These are phyloP conservation scores for Saccharomyces hybrid DNA, from an alignment of 1,139 yeast species.

Conservation along the genomic window DNA sequence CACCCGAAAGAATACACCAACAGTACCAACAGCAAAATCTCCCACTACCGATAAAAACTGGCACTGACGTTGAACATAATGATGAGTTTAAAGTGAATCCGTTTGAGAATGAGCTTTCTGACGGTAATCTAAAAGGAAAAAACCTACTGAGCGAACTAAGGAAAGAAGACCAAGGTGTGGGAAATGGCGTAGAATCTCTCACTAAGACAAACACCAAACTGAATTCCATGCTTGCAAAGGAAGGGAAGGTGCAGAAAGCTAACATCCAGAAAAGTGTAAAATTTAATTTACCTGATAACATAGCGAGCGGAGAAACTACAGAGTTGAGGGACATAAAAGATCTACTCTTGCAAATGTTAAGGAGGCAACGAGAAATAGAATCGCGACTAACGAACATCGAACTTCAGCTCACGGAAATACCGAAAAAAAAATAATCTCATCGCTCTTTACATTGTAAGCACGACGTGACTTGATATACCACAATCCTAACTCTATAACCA, in stretches of 20 bases:
- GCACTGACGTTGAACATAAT: not conserved
- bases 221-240: not conserved
- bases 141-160: not conserved
- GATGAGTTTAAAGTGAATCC: not conserved
- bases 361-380: not conserved
- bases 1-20: conserved; percentile 13
- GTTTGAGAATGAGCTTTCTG: not conserved
- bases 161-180: not conserved
- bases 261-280: not conserved
- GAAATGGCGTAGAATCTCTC: not conserved
- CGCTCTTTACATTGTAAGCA: not conserved
- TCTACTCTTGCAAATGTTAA: not conserved
- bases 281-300: not conserved
- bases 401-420: not conserved
- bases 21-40: not conserved
- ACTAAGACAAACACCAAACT: not conserved
- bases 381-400: not conserved
- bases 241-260: not conserved
- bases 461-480: not conserved
- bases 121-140: not conserved
- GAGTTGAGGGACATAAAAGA: not conserved
- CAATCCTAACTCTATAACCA: not conserved
- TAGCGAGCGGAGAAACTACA: not conserved
- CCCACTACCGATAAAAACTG: not conserved
- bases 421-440: not conserved